Evolutionary conservation across 2,329 filamentous ascomycete species (phyloP).

Genomic region (Aspergillus thermomutatus): DNA sequence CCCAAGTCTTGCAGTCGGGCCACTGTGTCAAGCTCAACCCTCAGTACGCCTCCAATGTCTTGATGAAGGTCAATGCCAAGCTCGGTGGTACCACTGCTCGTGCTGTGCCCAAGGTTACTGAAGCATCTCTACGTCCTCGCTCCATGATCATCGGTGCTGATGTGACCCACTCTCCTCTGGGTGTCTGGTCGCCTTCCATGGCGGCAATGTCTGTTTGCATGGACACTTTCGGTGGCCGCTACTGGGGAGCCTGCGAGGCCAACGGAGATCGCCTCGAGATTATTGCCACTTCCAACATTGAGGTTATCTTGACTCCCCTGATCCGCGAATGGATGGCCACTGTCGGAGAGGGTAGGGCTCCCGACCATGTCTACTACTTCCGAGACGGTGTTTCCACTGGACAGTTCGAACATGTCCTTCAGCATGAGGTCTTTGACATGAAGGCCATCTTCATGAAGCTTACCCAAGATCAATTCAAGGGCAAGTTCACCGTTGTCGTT

Average conservation of each 20-base stretch:
- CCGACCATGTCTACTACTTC: slow-evolving; percentile 82
- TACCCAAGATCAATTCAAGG: slow-evolving; percentile 36
- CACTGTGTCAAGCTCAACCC: slow-evolving; percentile 68
- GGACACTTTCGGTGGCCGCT: slow-evolving; percentile 69
- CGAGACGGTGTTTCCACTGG: slow-evolving; percentile 89
- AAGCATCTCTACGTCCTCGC: slow-evolving; percentile 32
- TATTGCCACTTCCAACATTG: slow-evolving; percentile 64
- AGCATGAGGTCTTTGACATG: slow-evolving; percentile 72
- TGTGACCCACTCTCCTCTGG: slow-evolving; percentile 78
- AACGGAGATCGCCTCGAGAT: slow-evolving; percentile 83
- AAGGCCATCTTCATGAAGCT: slow-evolving; percentile 54
- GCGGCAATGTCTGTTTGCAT: slow-evolving; percentile 83
- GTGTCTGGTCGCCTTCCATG: slow-evolving; percentile 66
- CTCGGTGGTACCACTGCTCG: slow-evolving; percentile 74
- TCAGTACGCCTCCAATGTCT: slow-evolving; percentile 90
- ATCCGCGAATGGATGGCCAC: slow-evolving; percentile 61
- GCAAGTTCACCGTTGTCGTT: slow-evolving; percentile 80
- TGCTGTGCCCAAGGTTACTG: slow-evolving; percentile 43
- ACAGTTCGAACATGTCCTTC: slow-evolving; percentile 75
- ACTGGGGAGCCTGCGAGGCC: slow-evolving; percentile 73
- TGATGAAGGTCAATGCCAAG: slow-evolving; percentile 97
- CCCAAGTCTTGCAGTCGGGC: slow-evolving; percentile 72
- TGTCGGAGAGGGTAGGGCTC: slow-evolving; percentile 53
- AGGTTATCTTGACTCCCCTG: slow-evolving; percentile 63
- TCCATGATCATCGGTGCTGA: slow-evolving; percentile 90